Evolutionary conservation across 1,139 yeast species (phyloP), one percentile per base, ranked within the genome.

Genomic region (Schizosaccharomyces versatilis): DNA sequence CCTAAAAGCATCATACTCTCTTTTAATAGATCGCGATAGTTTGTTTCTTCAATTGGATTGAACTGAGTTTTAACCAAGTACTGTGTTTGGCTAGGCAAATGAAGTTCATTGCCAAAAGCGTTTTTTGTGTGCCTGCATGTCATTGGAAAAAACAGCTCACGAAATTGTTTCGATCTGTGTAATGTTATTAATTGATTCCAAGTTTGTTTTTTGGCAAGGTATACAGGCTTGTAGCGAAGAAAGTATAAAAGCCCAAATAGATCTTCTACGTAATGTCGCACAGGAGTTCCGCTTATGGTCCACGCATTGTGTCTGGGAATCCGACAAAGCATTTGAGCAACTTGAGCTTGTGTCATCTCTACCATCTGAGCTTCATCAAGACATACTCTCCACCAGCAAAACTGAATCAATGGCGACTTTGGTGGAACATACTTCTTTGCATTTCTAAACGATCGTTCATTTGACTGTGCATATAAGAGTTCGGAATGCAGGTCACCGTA

Each of bases 271-370:
- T 76, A 72, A 60, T 76, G 77, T 59, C 79, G 77, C 9, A 86
- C 81, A 0, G 97, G 94, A 0, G 98, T 90, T 6, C 98, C 98
- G 0, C 95, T 83, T 0, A 86, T 95, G 7, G 95, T 95, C 97
- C 97, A 90, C 0, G 95, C 79, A 68, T 90, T 96, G 54, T 78
- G 76, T 55, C 95, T 71, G 3, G 95, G 94, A 32, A 90, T 77
- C 47, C 83, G 69, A 2, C 84, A 72, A 0, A 95, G 86, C 57
- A 85, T 84, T 59, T 77, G 79, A 36, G 94, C 85, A 1, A 93
- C 85, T 54, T 83, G 75, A 1, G 90, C 77, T 1, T 78, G 73
- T 19, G 81, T 80, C 5, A 80, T 76, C 6, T 84, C 78, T 2
- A 90, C 83, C 90, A 86, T 84, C 67, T 90, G 98, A 1, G 84